These are phyloP conservation scores for Malassezia japonica DNA, from an alignment of 1,284 basidiomycete species.

Conservation along the genomic window DNA sequence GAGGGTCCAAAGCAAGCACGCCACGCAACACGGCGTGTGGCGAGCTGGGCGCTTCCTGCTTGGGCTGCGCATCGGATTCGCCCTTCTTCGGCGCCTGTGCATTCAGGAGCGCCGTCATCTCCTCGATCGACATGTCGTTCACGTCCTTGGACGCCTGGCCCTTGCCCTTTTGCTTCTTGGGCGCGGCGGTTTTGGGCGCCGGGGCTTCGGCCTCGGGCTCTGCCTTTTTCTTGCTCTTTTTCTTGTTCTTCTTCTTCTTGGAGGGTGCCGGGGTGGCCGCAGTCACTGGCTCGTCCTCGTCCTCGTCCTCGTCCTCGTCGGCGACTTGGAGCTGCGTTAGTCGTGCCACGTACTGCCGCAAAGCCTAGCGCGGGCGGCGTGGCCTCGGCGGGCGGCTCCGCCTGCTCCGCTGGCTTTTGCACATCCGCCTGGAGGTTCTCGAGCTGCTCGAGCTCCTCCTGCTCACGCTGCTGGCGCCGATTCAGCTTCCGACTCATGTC, in stretches of 20 bases:
- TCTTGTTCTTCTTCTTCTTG: conserved; percentile 42
- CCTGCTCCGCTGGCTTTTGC: too few relatives aligned
- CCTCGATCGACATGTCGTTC: conserved; percentile 42
- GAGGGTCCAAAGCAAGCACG: conserved; percentile 28
- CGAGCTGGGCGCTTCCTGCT: background rate
- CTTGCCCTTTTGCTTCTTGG: conserved; percentile 15
- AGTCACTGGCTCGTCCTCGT: conserved; percentile 11
- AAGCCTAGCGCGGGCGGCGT: background rate
- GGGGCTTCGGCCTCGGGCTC: background rate
- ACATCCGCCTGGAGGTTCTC: conserved; percentile 5
- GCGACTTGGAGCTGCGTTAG: conserved; percentile 2
- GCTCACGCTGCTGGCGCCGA: conserved; percentile 38
- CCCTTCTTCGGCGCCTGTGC: conserved; percentile 8
- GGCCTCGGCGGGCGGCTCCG: too few relatives aligned
- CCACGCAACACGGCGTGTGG: conserved; percentile 17
- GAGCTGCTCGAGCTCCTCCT: conserved; percentile 37
- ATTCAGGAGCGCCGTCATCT: conserved; percentile 35
- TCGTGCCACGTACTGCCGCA: conserved; percentile 1
- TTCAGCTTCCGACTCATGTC: conserved; percentile 34
- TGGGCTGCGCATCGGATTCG: background rate
- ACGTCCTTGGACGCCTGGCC: conserved; percentile 20
- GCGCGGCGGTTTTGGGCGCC: too few relatives aligned
- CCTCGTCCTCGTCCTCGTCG: conserved; percentile 1
- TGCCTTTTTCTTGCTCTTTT: conserved; percentile 26
- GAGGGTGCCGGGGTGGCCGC: conserved; percentile 16